These are phyloP conservation scores for Gossypium sturtianum DNA, from an alignment of 345 rosid species.

Conservation along the genomic window DNA sequence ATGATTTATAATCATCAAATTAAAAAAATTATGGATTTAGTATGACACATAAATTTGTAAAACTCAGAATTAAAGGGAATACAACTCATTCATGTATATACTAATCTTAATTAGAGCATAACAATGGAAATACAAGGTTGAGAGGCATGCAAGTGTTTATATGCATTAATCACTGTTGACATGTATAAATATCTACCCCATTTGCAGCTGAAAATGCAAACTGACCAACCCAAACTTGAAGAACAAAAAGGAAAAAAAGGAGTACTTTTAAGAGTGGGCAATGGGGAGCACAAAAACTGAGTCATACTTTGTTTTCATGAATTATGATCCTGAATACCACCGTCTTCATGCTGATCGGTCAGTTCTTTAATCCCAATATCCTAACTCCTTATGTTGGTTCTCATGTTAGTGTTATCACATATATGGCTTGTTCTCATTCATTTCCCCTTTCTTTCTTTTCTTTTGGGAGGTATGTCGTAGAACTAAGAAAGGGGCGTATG, in stretches of 20 bases:
- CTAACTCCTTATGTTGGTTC: background rate
- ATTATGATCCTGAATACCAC: conserved; percentile 64
- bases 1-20: too few relatives aligned
- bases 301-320: conserved; percentile 70
- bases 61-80: too few relatives aligned
- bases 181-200: conserved; percentile 17
- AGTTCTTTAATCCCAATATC: conserved; percentile 4
- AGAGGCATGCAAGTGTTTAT: background rate
- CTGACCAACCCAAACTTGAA: background rate
- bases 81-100: too few relatives aligned
- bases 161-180: background rate
- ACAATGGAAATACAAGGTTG: too few relatives aligned
- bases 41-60: too few relatives aligned
- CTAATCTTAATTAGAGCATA: background rate
- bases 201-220: conserved; percentile 10
- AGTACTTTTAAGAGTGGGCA: background rate
- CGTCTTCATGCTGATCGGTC: conserved; percentile 64
- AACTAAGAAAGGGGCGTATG: conserved; percentile 43
- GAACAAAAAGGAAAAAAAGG: background rate
- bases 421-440: too few relatives aligned
- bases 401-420: background rate
- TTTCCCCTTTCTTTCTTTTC: background rate
- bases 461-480: conserved; percentile 10
- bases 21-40: too few relatives aligned
- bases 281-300: conserved; percentile 35